Base-by-base conservation (phyloP, 768 basidiomycete species). In the Lentinus tigrinus region DNA sequence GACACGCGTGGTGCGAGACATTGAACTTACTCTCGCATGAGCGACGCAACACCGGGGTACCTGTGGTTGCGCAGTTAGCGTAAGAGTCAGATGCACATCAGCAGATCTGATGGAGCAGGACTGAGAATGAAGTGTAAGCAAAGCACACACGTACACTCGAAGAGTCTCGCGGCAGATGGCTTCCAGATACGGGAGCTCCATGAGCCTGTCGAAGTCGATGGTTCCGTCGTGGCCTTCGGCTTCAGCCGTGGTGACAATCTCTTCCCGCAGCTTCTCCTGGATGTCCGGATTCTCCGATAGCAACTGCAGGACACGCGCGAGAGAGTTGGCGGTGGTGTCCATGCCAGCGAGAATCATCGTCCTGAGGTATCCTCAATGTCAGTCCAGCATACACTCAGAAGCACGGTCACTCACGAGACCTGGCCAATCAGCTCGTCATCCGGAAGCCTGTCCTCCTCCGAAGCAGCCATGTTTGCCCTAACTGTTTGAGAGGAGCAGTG, bases 251-350 rank as follows among this genome's bases (percentile, higher is more conserved):
- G 27, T 42, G 28, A 52, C 9, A 43, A 72, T 58, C 58, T 73
- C 72, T 6, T 56, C 61, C 11, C 72, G 61, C 9, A 72, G 61
- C 19, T 58, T 65, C 9, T 63, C 63, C 48, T 73, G 72, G 6
- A 62, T 61, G 16, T 68, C 66, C 2, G 62, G 65, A 52, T 70
- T 57, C 40, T 56, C 26, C 9, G 67, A 52, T 10, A 73, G 65
- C 21, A 66, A 47, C 38, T 70, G 57, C 8, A 72, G 38, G 26
- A 69, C 60, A 6, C 71, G 67, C 11, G 67, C 63, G 24, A 73
- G 58, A 16, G 67, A 61, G 46, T 60, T 67, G 13, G 72, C 67
- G 17, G 70, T 71, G 6, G 70, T 73, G 52, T 72, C 70, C 38
- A 64, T 63, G 7, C 63, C 67, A 11, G 66, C 64, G 43, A 67